phyloP scores from a whole-genome alignment of 2,329 filamentous ascomycete species.

The Trichoderma arundinaceum region DNA sequence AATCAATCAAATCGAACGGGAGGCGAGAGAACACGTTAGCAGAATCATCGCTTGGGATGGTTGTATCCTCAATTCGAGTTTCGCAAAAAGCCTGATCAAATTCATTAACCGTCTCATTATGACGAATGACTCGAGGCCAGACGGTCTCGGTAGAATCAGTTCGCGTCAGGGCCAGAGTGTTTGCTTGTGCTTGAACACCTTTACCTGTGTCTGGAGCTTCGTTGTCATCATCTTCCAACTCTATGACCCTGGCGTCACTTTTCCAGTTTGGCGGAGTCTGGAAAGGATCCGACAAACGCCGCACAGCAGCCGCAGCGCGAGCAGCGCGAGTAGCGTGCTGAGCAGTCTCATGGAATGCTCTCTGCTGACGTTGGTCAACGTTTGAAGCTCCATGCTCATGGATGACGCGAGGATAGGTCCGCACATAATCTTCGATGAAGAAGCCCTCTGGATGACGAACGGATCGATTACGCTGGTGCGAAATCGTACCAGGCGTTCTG shows the following conservation, averaged over 20 bases:
- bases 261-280: conserved; percentile 30
- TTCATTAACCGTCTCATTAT: conserved; percentile 20
- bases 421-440: neutral
- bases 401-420: neutral
- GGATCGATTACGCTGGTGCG: conserved; percentile 10
- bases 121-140: conserved; percentile 22
- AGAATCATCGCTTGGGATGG: conserved; percentile 4
- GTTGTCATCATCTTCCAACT: conserved; percentile 1
- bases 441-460: neutral
- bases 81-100: conserved; percentile 29
- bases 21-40: conserved; percentile 39
- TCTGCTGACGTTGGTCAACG: neutral
- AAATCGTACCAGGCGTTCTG: neutral
- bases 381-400: neutral
- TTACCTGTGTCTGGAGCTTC: neutral
- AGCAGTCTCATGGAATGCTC: conserved; percentile 22
- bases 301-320: conserved; percentile 37
- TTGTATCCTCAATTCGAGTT: conserved; percentile 18
- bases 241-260: neutral
- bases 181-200: neutral
- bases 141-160: conserved; percentile 25
- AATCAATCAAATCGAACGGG: conserved; percentile 47
- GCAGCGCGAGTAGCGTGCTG: conserved; percentile 33
- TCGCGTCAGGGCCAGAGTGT: conserved; percentile 8
- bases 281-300: conserved; percentile 40